Conservation (phyloP, 164 flowering plant species). For the Aristolochia contorta region DNA sequence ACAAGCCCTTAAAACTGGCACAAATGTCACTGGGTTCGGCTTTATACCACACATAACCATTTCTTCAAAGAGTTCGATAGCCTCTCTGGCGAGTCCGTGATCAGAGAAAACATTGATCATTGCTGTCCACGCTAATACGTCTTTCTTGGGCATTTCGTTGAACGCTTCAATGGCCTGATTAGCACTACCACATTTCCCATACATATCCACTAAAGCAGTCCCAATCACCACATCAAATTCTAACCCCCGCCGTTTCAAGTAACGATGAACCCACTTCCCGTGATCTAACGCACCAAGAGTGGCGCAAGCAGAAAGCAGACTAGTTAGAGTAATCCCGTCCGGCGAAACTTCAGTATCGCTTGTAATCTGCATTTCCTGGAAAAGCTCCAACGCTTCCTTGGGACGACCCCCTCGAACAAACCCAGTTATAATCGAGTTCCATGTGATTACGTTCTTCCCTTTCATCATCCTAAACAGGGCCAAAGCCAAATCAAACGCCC, state of each 20-base stretch:
- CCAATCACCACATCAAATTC: slow-evolving; percentile 9
- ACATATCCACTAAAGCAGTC: slow-evolving; percentile 39
- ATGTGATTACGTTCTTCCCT: slow-evolving; percentile 13
- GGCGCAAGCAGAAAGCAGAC: slow-evolving; percentile 9
- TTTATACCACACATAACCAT: slow-evolving; percentile 10
- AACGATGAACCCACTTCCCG: slow-evolving; percentile 12
- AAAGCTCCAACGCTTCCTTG: slow-evolving; percentile 8
- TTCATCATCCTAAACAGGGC: slow-evolving; percentile 7
- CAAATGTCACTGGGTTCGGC: slow-evolving; percentile 15
- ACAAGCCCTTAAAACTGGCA: slow-evolving; percentile 12
- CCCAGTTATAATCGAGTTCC: slow-evolving; percentile 27
- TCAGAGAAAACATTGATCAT: slow-evolving; percentile 14
- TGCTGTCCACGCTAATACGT: slow-evolving; percentile 14
- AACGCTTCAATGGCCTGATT: slow-evolving; percentile 8
- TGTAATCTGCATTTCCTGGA: slow-evolving; percentile 9
- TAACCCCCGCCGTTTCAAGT: slow-evolving; percentile 8
- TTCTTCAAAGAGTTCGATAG: slow-evolving; percentile 5
- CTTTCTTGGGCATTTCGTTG: slow-evolving; percentile 8
- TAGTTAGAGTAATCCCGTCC: slow-evolving; percentile 10
- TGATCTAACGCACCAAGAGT: slow-evolving; percentile 11
- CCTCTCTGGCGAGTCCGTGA: slow-evolving; percentile 13
- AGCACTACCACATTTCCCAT: slow-evolving; percentile 36
- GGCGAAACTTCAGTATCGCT: slow-evolving; percentile 8
- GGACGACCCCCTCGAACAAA: slow-evolving; percentile 19
- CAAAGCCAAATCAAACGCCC: slow-evolving; percentile 8